Conservation (phyloP, 129 eudicot genomes). For the Flaveria brownii region DNA sequence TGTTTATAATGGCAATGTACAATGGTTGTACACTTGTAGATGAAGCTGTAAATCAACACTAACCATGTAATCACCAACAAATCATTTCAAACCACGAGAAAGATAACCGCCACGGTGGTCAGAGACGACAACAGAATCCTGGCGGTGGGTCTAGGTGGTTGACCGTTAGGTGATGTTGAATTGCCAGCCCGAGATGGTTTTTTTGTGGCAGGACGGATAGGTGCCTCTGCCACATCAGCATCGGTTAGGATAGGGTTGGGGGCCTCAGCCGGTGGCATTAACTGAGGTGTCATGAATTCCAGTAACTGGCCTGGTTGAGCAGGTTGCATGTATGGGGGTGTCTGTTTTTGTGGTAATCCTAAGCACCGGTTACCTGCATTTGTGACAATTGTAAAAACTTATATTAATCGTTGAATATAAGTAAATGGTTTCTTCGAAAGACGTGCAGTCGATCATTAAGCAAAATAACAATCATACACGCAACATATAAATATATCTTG, state of each 20-base stretch:
- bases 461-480: neutral
- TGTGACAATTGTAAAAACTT: neutral
- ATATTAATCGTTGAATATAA: neutral
- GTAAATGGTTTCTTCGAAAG: neutral
- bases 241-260: slow-evolving; percentile 65
- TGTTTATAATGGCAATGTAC: neutral
- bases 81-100: slow-evolving; percentile 30
- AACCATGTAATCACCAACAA: slow-evolving; percentile 11
- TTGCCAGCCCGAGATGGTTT: slow-evolving; percentile 38
- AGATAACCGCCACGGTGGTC: slow-evolving; percentile 32
- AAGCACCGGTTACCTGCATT: slow-evolving; percentile 69
- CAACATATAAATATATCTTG: neutral
- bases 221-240: slow-evolving; percentile 54
- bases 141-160: slow-evolving; percentile 39
- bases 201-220: slow-evolving; percentile 52
- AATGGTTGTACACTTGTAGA: slow-evolving; percentile 8
- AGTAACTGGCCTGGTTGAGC: slow-evolving; percentile 48
- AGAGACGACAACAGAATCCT: slow-evolving; percentile 36
- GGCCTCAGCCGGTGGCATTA: slow-evolving; percentile 69
- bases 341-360: slow-evolving; percentile 40
- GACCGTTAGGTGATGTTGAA: slow-evolving; percentile 53
- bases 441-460: neutral
- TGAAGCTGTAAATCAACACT: slow-evolving; percentile 12
- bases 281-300: slow-evolving; percentile 24
- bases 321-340: slow-evolving; percentile 61